These are phyloP conservation scores for Mycena olivaceomarginata DNA, from an alignment of 768 basidiomycete species.

Conservation along the genomic window DNA sequence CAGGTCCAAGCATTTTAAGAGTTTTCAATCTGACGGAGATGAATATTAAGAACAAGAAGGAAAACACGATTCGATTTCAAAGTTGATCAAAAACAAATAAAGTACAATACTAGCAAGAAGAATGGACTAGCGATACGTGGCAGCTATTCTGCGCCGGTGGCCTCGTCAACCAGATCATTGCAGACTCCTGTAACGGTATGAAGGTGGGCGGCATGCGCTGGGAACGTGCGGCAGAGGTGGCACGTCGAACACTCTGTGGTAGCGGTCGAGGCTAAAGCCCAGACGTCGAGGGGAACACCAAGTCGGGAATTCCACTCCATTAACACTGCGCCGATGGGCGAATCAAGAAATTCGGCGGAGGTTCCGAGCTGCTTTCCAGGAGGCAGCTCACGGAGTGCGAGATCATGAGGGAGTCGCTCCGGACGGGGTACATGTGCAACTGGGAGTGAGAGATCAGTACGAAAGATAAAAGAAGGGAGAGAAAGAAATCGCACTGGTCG, in stretches of 20 bases:
- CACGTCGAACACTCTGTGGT: background rate
- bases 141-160: background rate
- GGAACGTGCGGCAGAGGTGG: background rate
- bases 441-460: background rate
- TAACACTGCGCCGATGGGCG: background rate
- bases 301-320: background rate
- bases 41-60: too few relatives aligned
- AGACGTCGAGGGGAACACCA: background rate
- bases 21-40: too few relatives aligned
- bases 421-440: too few relatives aligned
- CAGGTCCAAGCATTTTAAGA: too few relatives aligned
- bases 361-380: background rate
- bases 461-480: background rate
- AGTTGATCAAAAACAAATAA: too few relatives aligned
- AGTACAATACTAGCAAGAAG: too few relatives aligned
- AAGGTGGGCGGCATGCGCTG: background rate
- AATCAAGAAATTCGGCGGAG: background rate
- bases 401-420: background rate
- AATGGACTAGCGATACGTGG: too few relatives aligned
- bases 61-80: too few relatives aligned
- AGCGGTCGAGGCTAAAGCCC: background rate
- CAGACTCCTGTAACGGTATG: background rate
- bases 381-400: background rate
- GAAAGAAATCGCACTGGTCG: background rate
- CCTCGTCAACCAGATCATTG: background rate